These are phyloP conservation scores for Arctium lappa DNA, from an alignment of 129 eudicot species.

Conservation along the genomic window DNA sequence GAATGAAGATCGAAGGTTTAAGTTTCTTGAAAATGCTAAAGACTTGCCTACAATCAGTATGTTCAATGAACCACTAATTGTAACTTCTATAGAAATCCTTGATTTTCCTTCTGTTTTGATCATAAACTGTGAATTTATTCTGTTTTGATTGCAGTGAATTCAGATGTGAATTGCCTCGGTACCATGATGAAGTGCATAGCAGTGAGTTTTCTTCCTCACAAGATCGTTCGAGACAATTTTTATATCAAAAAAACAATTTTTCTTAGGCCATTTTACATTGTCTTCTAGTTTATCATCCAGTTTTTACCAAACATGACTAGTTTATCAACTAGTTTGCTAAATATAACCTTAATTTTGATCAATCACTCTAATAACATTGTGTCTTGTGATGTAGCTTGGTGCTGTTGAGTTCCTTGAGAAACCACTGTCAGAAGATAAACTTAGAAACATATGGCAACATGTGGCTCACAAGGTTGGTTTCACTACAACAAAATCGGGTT, in stretches of 20 bases:
- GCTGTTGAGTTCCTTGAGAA: constrained; percentile 75
- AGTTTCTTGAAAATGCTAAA: constrained; percentile 49
- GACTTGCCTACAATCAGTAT: constrained; percentile 75
- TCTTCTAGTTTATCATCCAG: neutral
- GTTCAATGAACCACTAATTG: constrained; percentile 23
- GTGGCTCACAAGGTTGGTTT: constrained; percentile 68
- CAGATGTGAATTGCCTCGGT: constrained; percentile 58
- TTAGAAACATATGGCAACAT: constrained; percentile 81
- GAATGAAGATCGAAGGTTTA: constrained; percentile 51
- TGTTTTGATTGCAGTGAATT: constrained; percentile 51
- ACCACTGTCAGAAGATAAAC: constrained; percentile 75
- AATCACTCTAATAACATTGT: neutral
- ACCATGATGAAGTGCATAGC: constrained; percentile 86
- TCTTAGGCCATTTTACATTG: neutral
- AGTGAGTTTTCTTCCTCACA: constrained; percentile 33
- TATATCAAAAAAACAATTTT: neutral
- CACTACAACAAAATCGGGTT: neutral
- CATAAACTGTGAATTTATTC: neutral
- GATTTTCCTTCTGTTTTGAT: neutral
- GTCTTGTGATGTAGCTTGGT: constrained; percentile 49
- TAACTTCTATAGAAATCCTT: neutral
- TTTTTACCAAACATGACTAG: neutral
- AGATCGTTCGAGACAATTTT: neutral
- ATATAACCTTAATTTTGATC: neutral
- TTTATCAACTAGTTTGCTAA: neutral